Evolutionary conservation across 2,329 filamentous ascomycete genomes (phyloP).

Genomic region (Gyromitra esculenta): DNA sequence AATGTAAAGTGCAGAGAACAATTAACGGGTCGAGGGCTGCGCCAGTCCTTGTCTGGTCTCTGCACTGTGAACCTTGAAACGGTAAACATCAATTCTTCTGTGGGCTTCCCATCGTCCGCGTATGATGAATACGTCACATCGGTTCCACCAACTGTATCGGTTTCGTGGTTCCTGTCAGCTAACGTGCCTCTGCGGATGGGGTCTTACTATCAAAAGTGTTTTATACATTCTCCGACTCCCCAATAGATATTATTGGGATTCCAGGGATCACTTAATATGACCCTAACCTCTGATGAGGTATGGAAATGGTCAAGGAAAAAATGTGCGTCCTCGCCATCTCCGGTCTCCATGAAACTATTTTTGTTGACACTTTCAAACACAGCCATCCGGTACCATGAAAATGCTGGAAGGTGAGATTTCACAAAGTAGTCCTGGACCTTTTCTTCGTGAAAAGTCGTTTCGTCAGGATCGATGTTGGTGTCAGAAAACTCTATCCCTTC

Average conservation of each 20-base stretch:
- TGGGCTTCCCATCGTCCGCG: conserved; percentile 1
- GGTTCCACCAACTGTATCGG: conserved; percentile 24
- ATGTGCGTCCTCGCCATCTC: conserved; percentile 24
- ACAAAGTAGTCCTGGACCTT: conserved; percentile 25
- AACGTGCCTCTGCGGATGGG: background rate
- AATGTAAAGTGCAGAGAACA: conserved; percentile 30
- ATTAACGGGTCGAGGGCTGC: conserved; percentile 22
- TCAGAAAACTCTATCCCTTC: conserved; percentile 20
- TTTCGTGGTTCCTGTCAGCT: conserved; percentile 1
- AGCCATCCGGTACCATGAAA: conserved; percentile 39
- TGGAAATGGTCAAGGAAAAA: conserved; percentile 45
- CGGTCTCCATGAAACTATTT: conserved; percentile 6
- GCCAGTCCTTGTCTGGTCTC: conserved; percentile 10
- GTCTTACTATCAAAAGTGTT: background rate
- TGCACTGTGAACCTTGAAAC: conserved; percentile 38
- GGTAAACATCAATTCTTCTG: conserved; percentile 21
- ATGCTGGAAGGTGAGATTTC: background rate
- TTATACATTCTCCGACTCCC: conserved; percentile 44
- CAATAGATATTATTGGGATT: conserved; percentile 12
- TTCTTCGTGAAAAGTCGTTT: background rate
- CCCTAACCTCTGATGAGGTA: conserved; percentile 33
- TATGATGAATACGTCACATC: conserved; percentile 10
- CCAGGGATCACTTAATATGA: conserved; percentile 28
- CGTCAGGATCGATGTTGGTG: background rate
- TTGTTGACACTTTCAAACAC: conserved; percentile 36